phyloP scores from a whole-genome alignment of 352 stramenopile genomes.

The Globisporangium splendens region DNA sequence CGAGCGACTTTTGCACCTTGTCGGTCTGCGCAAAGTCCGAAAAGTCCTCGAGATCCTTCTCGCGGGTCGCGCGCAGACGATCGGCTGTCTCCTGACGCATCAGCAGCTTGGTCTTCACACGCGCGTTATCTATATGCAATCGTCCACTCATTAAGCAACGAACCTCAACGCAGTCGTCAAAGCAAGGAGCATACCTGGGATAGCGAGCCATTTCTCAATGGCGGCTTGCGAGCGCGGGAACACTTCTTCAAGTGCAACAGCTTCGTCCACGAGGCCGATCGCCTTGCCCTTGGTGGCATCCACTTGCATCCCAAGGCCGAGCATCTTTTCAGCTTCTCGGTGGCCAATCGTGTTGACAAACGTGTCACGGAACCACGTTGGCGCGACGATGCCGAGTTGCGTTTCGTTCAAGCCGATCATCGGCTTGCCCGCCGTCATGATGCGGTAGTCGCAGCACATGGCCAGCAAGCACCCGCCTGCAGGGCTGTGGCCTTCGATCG shows the following conservation, averaged over 20 bases:
- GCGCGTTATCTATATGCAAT: constrained; percentile 41
- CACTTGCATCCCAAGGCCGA: constrained; percentile 74
- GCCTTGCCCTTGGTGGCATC: constrained; percentile 68
- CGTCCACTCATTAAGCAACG: not conserved
- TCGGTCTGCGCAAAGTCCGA: constrained; percentile 73
- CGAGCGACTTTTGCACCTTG: constrained; percentile 81
- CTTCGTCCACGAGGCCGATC: constrained; percentile 78
- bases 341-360: constrained; percentile 86
- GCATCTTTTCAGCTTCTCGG: constrained; percentile 83
- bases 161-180: not conserved
- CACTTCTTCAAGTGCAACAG: constrained; percentile 71
- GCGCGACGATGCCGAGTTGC: constrained; percentile 88
- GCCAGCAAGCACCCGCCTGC: constrained; percentile 92
- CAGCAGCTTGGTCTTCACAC: constrained; percentile 69
- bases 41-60: constrained; percentile 69
- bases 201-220: constrained; percentile 77
- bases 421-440: constrained; percentile 88
- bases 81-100: constrained; percentile 78
- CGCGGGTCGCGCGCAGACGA: constrained; percentile 38
- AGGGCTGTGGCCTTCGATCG: constrained; percentile 91
- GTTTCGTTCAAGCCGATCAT: constrained; percentile 95
- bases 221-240: constrained; percentile 56
- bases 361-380: constrained; percentile 76
- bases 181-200: constrained; percentile 44
- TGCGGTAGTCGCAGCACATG: constrained; percentile 93